Base-by-base conservation (phyloP, 2,329 filamentous ascomycete species). In the Diplodia intermedia region DNA sequence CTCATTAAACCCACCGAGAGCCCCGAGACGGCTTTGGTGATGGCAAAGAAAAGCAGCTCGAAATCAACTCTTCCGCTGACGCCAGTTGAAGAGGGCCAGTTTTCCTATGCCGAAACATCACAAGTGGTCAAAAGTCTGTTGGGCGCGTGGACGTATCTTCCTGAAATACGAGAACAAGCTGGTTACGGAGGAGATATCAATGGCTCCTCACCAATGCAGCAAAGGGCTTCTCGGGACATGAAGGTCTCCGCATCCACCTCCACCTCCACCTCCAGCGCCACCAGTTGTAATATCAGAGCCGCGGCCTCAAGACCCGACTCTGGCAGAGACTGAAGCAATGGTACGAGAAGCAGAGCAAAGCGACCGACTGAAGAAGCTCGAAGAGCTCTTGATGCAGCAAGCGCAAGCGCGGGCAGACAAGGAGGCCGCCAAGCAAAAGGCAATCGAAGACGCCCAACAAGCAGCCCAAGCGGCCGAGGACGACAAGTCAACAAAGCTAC, bases 361-460 rank as follows among this genome's bases (percentile, higher is more conserved):
- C 29, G 75, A 74, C 38, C 78, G 78, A 33, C 78, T 80, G 57
- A 74, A 74, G 55, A 76, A 76, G 23, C 73, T 80, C 2, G 77
- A 80, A 69, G 71, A 71, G 23, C 70, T 80, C 31, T 74, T 80
- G 40, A 73, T 79, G 43, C 71, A 71, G 7, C 76, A 80, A 56
- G 75, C 78, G 62, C 73, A 78, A 56, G 77, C 77, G 15, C 73
- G 73, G 26, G 73, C 77, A 11, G 72, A 75, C 23, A 79, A 78
- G 68, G 75, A 78, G 18, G 75, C 73, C 38, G 75, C 74, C 4
- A 78, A 78, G 69, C 73, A 74, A 47, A 70, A 76, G 61, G 76
- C 75, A 38, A 73, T 74, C 2, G 74, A 74, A 23, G 23, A 23
- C 23, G 23, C 23, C 23, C 23, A 23, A 23, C 23, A 23, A 23